These are phyloP conservation scores for Lentinula novae-zelandiae DNA, from an alignment of 1,284 basidiomycete species.

Conservation along the genomic window DNA sequence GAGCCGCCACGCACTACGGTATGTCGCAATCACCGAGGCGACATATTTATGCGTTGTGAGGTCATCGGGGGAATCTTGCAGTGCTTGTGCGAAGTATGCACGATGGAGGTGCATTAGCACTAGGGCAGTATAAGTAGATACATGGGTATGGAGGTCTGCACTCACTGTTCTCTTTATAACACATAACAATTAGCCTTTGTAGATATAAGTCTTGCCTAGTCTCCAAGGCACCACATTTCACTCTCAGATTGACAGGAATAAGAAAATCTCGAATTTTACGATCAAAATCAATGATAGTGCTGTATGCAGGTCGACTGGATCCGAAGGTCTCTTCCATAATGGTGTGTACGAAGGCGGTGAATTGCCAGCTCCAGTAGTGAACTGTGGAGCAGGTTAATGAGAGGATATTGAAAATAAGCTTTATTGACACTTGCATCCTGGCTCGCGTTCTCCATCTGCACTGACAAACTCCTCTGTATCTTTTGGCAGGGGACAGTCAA, in stretches of 20 bases:
- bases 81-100: constrained; percentile 61
- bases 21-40: constrained; percentile 65
- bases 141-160: constrained; percentile 8
- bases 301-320: constrained; percentile 46
- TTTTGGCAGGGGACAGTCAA: constrained; percentile 51
- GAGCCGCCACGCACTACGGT: constrained; percentile 65
- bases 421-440: constrained; percentile 41
- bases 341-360: constrained; percentile 45
- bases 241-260: constrained; percentile 45
- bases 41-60: constrained; percentile 58
- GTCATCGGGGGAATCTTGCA: constrained; percentile 55
- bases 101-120: constrained; percentile 66
- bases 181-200: constrained; percentile 46
- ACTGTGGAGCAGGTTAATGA: constrained; percentile 29
- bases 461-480: constrained; percentile 37
- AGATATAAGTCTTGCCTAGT: constrained; percentile 23
- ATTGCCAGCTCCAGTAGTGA: constrained; percentile 55
- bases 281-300: constrained; percentile 43
- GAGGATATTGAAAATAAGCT: not conserved
- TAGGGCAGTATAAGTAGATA: constrained; percentile 22
- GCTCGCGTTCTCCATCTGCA: constrained; percentile 36
- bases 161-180: constrained; percentile 57
- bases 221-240: constrained; percentile 21
- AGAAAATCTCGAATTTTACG: constrained; percentile 50
- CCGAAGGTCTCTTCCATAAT: constrained; percentile 54